Evolutionary conservation across 768 basidiomycete species (phyloP).

Genomic region (Wakefieldia striispora): DNA sequence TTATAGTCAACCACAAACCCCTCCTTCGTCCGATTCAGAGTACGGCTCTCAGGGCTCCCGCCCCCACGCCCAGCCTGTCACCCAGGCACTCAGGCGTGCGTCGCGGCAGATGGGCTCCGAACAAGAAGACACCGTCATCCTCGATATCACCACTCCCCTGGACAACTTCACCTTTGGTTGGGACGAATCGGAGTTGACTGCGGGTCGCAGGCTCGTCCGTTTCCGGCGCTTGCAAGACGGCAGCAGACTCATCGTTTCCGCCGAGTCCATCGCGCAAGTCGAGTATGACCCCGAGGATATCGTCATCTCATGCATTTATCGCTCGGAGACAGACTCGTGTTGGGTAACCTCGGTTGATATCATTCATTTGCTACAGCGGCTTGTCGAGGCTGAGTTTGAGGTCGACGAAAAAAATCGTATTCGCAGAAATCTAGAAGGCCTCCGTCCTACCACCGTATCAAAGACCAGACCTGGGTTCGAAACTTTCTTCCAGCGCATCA

Average conservation of each 20-base stretch:
- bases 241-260: conserved; percentile 71
- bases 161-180: conserved; percentile 55
- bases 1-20: conserved; percentile 37
- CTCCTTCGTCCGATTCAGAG: conserved; percentile 43
- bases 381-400: conserved; percentile 72
- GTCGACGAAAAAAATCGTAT: conserved; percentile 98
- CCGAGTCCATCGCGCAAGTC: conserved; percentile 69
- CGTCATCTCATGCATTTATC: conserved; percentile 94
- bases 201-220: conserved; percentile 81
- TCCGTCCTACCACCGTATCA: conserved; percentile 85
- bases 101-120: conserved; percentile 26
- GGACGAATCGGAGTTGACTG: conserved; percentile 61
- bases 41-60: conserved; percentile 27
- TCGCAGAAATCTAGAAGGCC: conserved; percentile 89
- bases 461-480: conserved; percentile 81
- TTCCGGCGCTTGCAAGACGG: conserved; percentile 81
- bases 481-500: conserved; percentile 92
- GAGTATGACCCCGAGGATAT: conserved; percentile 73
- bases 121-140: conserved; percentile 48
- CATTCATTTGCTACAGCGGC: conserved; percentile 84
- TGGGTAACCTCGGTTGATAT: conserved; percentile 96
- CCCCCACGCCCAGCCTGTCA: conserved; percentile 1
- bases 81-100: conserved; percentile 22
- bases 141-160: conserved; percentile 60
- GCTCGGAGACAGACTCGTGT: conserved; percentile 70